Evolutionary conservation across 441 rosid species (phyloP).

Genomic region (Erodium trifolium): DNA sequence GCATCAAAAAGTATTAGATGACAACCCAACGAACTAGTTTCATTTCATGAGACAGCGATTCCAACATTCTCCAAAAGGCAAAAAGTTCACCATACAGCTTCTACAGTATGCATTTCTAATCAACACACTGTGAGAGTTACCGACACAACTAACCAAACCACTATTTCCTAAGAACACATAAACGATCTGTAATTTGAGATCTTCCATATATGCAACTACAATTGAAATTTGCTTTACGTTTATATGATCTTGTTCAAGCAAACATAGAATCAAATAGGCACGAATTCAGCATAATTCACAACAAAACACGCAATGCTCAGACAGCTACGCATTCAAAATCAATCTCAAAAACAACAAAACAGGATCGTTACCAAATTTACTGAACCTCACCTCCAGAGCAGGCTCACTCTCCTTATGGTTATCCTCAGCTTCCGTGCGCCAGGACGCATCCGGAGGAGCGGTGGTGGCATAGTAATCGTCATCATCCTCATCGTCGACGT

Average conservation of each 20-base stretch:
- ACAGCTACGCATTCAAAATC: no score
- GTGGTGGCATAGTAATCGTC: conserved; percentile 18
- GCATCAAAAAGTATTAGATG: background rate
- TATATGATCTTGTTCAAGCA: background rate
- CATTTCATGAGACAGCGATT: background rate
- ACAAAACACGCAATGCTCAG: background rate
- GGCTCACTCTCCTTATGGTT: background rate
- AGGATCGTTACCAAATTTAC: background rate
- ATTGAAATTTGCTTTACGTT: background rate
- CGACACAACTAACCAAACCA: background rate
- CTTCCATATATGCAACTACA: background rate
- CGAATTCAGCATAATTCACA: background rate
- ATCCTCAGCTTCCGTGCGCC: conserved; percentile 5
- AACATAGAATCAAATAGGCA: background rate
- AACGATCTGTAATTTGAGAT: background rate
- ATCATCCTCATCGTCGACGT: conserved; percentile 17
- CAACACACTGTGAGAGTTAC: background rate
- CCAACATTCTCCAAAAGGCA: background rate
- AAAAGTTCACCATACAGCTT: background rate
- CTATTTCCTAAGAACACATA: background rate
- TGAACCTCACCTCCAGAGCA: background rate
- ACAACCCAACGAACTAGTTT: background rate
- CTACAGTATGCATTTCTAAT: background rate
- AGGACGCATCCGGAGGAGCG: background rate
- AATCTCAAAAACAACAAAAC: background rate